Base-by-base conservation (phyloP, 768 basidiomycete genomes). In the Boletus rex-veris region DNA sequence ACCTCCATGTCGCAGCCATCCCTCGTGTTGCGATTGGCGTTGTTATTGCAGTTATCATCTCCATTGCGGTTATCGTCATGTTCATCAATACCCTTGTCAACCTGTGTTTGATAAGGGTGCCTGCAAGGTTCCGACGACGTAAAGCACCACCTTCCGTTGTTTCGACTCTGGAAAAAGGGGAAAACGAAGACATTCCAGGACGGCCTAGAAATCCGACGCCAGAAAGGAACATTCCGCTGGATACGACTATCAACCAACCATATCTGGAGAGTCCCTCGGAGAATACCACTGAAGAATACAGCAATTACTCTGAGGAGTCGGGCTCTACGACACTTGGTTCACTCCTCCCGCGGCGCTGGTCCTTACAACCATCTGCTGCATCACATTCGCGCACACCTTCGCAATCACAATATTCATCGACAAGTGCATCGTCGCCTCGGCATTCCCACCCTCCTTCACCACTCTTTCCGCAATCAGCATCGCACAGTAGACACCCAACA, bases 21-120 rank as follows among this genome's bases (percentile, higher is more conserved):
- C 85, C 89, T 1, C 82, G 92, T 18, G 87, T 90, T 2, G 85
- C 81, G 33, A 85, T 97, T 52, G 92, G 92, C 19, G 78, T 89
- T 52, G 79, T 92, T 57, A 77, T 83, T 37, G 82, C 85, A 12
- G 81, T 88, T 31, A 75, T 92, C 36, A 87, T 83, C 66, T 86
- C 87, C 14, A 71, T 90, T 37, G 80, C 89, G 0, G 77, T 89
- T 30, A 55, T 94, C 43, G 70, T 91, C 51, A 76, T 90, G 63
- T 80, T 89, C 65, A 59, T 86, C 63, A 91, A 90, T 63, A 72
- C 84, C 41, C 58, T 83, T 41, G 71, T 83, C 69, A 81, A 87
- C 60, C 63, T 74, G 49, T 71, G 74, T 30, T 52, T 78, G 42
- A 56, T 63, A 10, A 69, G 67, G 19, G 52, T 61, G n/a, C 55